These are phyloP conservation scores for Lentinula boryana DNA, from an alignment of 768 basidiomycete genomes.

Conservation along the genomic window DNA sequence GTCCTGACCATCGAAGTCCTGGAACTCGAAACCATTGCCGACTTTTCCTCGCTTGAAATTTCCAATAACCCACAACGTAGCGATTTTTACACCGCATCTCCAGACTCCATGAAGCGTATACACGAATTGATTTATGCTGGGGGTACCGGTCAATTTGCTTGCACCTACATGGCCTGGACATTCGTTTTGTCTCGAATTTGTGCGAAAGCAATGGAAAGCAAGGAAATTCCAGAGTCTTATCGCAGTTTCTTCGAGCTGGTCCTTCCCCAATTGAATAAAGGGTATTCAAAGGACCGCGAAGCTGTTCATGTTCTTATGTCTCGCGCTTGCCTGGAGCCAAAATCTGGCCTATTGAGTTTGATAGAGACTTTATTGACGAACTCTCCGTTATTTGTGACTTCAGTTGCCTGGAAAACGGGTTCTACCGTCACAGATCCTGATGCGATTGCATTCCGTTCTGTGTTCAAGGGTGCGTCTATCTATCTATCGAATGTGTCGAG, in stretches of 20 bases:
- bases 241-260: conserved; percentile 49
- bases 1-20: conserved; percentile 73
- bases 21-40: conserved; percentile 67
- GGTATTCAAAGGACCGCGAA: conserved; percentile 54
- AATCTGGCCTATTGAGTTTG: conserved; percentile 55
- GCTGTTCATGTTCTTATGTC: conserved; percentile 53
- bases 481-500: background rate
- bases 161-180: conserved; percentile 79
- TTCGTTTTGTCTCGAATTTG: conserved; percentile 69
- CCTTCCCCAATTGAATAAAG: conserved; percentile 30
- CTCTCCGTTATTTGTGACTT: conserved; percentile 73
- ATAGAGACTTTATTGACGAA: conserved; percentile 54
- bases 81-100: conserved; percentile 55
- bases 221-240: conserved; percentile 51
- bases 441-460: conserved; percentile 71
- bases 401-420: conserved; percentile 61
- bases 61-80: conserved; percentile 41
- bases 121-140: conserved; percentile 63
- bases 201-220: conserved; percentile 35
- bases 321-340: conserved; percentile 47
- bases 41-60: conserved; percentile 44
- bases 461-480: conserved; percentile 65
- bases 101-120: conserved; percentile 55
- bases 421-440: conserved; percentile 72
- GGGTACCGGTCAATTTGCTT: conserved; percentile 56